Base-by-base conservation (phyloP, 768 basidiomycete species). In the Pleurotus eryngii region DNA sequence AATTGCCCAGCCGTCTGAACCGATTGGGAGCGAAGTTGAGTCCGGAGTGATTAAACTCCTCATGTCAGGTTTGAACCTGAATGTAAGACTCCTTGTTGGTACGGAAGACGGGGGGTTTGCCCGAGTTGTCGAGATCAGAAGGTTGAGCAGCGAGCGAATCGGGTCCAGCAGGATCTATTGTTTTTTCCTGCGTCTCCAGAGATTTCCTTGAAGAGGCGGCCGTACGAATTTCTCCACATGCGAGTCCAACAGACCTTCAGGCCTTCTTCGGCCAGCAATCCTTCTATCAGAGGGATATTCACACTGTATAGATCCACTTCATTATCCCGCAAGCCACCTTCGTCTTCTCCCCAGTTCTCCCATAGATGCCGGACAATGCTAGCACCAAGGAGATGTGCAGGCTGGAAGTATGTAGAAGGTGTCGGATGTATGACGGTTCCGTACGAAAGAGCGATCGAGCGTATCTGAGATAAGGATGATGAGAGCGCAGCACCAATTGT, bases 401-500 rank as follows among this genome's bases (percentile, higher is more conserved):
- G 87, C 38, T 85, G 78, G 61, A 84, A 75, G 54, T 81, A 80
- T 14, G 70, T 60, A 6, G 69, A 59, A 1, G 91, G 86, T 4
- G 87, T 86, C 1, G 90, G 89, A 65, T 84, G 80, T 46, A 80
- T 67, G 51, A 95, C 83, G 14, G 80, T 90, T 37, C 93, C 93
- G 67, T 97, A 96, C 0, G 92, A 95, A 38, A 98, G 66, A 1
- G 95, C 95, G 57, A 97, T 89, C 42, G 92, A 83, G 39, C 92
- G 87, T 26, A 75, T 78, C 57, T 76, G 77, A 22, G 88, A 86
- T 45, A 94, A 77, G 20, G 83, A 83, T 18, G 88, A 86, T 24
- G 90, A 90, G 69, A 98, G 76, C 14, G 95, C 90, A 2, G 94
- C 95, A 39, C 95, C 95, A 60, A 98, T 79, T 1, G 95, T 98